Conservation (phyloP, 805 yeast genomes). For the Schizosaccharomyces octosporus region DNA sequence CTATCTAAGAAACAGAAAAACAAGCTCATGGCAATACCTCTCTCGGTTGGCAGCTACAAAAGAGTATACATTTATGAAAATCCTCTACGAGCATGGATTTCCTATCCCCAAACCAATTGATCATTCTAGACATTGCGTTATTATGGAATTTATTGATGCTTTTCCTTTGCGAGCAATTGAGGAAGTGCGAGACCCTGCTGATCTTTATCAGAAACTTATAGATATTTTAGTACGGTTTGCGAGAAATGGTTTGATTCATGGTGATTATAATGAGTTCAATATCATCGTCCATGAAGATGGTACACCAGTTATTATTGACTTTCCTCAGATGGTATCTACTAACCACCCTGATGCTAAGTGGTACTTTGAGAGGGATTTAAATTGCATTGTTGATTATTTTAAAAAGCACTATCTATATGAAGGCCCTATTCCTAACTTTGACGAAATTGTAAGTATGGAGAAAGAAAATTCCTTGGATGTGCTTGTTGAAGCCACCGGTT, state of each 20-base stretch:
- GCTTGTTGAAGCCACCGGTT: conserved; percentile 81
- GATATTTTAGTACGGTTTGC: conserved; percentile 60
- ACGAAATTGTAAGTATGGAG: conserved; percentile 32
- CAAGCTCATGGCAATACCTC: conserved; percentile 79
- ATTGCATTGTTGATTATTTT: conserved; percentile 68
- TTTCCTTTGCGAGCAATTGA: conserved; percentile 37
- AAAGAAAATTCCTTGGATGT: conserved; percentile 51
- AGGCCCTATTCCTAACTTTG: conserved; percentile 64
- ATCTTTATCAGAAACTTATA: conserved; percentile 69
- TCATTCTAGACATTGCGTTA: conserved; percentile 68
- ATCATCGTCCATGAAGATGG: conserved; percentile 47
- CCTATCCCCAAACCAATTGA: conserved; percentile 75
- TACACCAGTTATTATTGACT: conserved; percentile 59
- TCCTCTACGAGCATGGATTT: conserved; percentile 50
- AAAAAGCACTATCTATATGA: conserved; percentile 48
- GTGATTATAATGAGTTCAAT: conserved; percentile 94
- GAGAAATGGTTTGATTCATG: conserved; percentile 75
- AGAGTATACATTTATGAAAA: conserved; percentile 70
- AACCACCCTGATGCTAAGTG: conserved; percentile 72
- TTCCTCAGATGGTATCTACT: conserved; percentile 91
- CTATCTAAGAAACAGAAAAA: conserved; percentile 44
- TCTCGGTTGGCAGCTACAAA: conserved; percentile 77
- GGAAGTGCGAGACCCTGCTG: conserved; percentile 26
- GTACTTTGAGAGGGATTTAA: conserved; percentile 80
- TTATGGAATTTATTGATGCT: conserved; percentile 84